Percentiles rank a stretch among this genome's conserved stretches.
phyloP scores from a whole-genome alignment of 2,329 filamentous ascomycete genomes.

The Trichothecium sympodiale region DNA sequence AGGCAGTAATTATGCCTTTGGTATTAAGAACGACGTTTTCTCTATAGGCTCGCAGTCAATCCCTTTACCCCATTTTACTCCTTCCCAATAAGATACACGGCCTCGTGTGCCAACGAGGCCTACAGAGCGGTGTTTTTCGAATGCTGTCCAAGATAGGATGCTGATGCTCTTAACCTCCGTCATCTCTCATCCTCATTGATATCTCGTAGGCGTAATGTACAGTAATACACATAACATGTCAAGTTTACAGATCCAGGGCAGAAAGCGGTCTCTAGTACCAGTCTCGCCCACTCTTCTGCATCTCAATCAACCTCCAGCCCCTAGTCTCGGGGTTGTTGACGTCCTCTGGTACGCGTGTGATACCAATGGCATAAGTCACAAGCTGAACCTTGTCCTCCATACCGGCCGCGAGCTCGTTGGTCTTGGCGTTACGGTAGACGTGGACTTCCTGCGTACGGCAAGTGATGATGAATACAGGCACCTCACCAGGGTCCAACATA shows the following conservation, averaged over 20 bases:
- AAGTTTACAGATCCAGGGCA: background rate
- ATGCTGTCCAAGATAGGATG: background rate
- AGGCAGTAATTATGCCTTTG: too few relatives aligned
- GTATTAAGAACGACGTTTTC: too few relatives aligned
- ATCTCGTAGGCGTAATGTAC: background rate
- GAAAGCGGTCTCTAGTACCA: slow-evolving; percentile 40
- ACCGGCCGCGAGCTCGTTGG: slow-evolving; percentile 77
- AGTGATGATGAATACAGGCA: slow-evolving; percentile 94
- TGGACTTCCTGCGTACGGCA: slow-evolving; percentile 96
- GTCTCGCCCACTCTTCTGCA: slow-evolving; percentile 96
- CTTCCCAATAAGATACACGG: slow-evolving; percentile 2
- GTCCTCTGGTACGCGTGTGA: slow-evolving; percentile 87
- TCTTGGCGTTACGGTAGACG: slow-evolving; percentile 89
- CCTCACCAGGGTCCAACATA: slow-evolving; percentile 74
- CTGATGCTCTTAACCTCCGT: too few relatives aligned
- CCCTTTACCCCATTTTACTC: background rate
- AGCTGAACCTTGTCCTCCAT: slow-evolving; percentile 99
- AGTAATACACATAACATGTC: background rate
- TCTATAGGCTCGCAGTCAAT: background rate
- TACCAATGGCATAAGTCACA: slow-evolving; percentile 94
- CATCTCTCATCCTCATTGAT: background rate
- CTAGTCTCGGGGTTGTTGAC: slow-evolving; percentile 94
- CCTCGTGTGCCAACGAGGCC: slow-evolving; percentile 1
- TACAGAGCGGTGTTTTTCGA: slow-evolving; percentile 2
- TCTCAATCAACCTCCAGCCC: slow-evolving; percentile 94